Conservation (phyloP, 352 stramenopile species). For the Hyaloperonospora arabidopsidis region DNA sequence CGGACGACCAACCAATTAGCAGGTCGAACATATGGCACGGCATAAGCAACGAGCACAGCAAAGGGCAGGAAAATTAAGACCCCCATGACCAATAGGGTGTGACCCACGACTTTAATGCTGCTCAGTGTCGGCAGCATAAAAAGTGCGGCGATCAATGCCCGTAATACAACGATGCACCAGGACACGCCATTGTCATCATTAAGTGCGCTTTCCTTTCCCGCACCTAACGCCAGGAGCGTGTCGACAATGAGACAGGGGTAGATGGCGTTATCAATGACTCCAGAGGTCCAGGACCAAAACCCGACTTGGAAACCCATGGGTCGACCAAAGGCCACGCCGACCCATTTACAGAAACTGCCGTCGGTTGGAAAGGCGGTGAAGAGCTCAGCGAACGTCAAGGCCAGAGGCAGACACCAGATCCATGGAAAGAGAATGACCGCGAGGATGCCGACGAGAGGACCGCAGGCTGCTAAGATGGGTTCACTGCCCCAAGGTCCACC, state of each 20-base stretch:
- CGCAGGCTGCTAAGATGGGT: constrained; percentile 50
- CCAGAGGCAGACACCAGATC: constrained; percentile 64
- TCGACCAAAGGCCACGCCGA: constrained; percentile 66
- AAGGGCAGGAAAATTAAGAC: constrained; percentile 68
- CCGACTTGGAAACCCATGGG: constrained; percentile 83
- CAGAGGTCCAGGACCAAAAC: constrained; percentile 76
- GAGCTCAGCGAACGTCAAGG: constrained; percentile 66
- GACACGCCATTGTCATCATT: constrained; percentile 22
- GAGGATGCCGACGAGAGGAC: constrained; percentile 56
- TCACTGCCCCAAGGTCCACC: constrained; percentile 64
- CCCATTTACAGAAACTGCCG: constrained; percentile 75
- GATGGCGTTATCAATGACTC: constrained; percentile 81
- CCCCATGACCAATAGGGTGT: constrained; percentile 53
- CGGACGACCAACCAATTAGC: constrained; percentile 65
- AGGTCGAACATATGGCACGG: constrained; percentile 52
- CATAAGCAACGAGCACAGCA: constrained; percentile 41
- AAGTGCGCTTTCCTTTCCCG: constrained; percentile 20
- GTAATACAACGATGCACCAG: constrained; percentile 37
- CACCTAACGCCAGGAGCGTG: constrained; percentile 38
- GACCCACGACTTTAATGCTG: constrained; percentile 65
- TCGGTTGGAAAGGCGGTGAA: constrained; percentile 78
- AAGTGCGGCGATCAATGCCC: constrained; percentile 45
- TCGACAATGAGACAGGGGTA: constrained; percentile 80
- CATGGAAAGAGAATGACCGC: constrained; percentile 60
- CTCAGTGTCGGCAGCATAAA: constrained; percentile 67